These are phyloP conservation scores for Solanum paucissectum DNA, from an alignment of 257 asterid species.

Conservation along the genomic window DNA sequence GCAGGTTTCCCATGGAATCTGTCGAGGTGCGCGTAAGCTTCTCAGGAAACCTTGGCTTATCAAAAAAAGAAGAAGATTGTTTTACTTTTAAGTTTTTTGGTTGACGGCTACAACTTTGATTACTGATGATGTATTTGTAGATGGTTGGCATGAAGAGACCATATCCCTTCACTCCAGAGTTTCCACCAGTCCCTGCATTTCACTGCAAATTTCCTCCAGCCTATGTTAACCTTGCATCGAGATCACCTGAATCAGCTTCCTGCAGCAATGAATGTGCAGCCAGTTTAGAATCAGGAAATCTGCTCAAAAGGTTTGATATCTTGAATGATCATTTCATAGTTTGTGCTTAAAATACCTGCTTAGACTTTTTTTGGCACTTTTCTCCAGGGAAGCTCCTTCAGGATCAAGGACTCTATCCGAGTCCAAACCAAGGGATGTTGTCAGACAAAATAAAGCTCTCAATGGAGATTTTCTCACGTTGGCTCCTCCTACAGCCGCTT, in stretches of 20 bases:
- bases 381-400: slow-evolving; percentile 41
- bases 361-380: slow-evolving; percentile 1
- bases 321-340: not conserved
- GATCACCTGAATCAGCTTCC: slow-evolving; percentile 37
- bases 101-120: not conserved
- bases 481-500: slow-evolving; percentile 52
- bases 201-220: slow-evolving; percentile 21
- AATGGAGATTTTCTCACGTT: slow-evolving; percentile 61
- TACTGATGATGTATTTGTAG: slow-evolving; percentile 8
- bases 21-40: not conserved
- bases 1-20: not conserved
- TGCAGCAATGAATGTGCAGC: slow-evolving; percentile 28
- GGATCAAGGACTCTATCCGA: slow-evolving; percentile 25
- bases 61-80: not conserved
- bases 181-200: slow-evolving; percentile 30
- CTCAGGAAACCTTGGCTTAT: not conserved
- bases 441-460: slow-evolving; percentile 21
- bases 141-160: slow-evolving; percentile 34
- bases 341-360: not conserved
- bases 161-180: slow-evolving; percentile 22
- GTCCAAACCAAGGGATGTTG: slow-evolving; percentile 8
- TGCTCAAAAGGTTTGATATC: slow-evolving; percentile 32
- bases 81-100: not conserved
- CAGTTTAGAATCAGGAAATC: slow-evolving; percentile 28
- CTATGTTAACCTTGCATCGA: slow-evolving; percentile 5